These are phyloP conservation scores for Lichtheimia ornata DNA, from an alignment of 371 early-diverging fungal genomes.

Conservation along the genomic window DNA sequence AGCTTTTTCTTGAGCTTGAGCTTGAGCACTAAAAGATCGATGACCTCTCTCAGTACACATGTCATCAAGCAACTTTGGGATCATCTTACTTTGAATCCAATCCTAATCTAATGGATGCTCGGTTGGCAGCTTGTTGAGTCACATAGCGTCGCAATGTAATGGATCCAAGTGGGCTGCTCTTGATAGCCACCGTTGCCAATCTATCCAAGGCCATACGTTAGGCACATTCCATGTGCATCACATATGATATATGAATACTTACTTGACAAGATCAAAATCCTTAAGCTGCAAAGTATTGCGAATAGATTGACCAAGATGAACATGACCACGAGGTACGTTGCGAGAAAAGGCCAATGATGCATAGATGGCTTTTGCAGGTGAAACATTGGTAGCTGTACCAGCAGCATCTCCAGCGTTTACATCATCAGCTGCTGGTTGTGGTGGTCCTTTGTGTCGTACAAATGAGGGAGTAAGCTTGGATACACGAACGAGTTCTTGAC, in stretches of 20 bases:
- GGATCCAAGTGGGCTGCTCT: slow-evolving; percentile 28
- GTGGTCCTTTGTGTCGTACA: slow-evolving; percentile 11
- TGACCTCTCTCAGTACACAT: background rate
- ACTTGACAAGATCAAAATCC: slow-evolving; percentile 52
- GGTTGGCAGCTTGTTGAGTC: slow-evolving; percentile 11
- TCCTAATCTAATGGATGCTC: slow-evolving; percentile 39
- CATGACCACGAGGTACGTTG: slow-evolving; percentile 50
- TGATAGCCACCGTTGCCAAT: slow-evolving; percentile 36
- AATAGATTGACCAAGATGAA: slow-evolving; percentile 43
- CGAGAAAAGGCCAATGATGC: slow-evolving; percentile 33
- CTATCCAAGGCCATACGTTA: slow-evolving; percentile 17
- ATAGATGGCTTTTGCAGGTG: slow-evolving; percentile 31
- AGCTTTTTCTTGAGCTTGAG: slow-evolving; percentile 31
- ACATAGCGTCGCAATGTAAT: slow-evolving; percentile 31
- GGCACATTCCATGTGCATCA: background rate
- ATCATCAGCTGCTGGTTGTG: background rate
- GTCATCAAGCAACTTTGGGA: background rate
- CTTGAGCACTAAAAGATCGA: slow-evolving; percentile 15
- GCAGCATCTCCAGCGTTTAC: background rate
- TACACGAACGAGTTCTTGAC: slow-evolving; percentile 20
- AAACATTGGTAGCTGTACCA: slow-evolving; percentile 5
- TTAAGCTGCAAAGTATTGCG: slow-evolving; percentile 45
- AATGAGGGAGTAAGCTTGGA: slow-evolving; percentile 27
- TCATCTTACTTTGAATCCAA: slow-evolving; percentile 28
- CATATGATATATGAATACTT: slow-evolving; percentile 5